These are phyloP conservation scores for Besnoitia besnoiti DNA, from an alignment of 169 alveolate species.

Conservation along the genomic window DNA sequence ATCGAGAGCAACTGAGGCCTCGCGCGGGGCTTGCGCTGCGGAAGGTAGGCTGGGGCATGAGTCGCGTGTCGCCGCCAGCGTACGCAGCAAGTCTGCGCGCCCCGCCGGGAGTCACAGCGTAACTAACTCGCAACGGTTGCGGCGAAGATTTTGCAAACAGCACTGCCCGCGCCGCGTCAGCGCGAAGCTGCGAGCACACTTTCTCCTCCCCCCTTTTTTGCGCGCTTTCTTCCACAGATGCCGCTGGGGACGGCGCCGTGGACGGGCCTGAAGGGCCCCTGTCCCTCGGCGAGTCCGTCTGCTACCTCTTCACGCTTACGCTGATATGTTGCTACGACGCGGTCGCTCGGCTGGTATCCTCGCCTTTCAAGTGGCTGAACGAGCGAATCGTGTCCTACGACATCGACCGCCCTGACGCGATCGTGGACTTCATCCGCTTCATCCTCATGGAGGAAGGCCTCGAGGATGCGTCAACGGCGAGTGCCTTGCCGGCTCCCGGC, in stretches of 20 bases:
- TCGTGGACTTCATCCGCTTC: slow-evolving; percentile 1
- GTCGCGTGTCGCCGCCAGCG: no score
- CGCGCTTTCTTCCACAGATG: neutral
- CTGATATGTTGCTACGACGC: neutral
- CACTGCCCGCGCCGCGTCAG: neutral
- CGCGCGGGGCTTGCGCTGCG: no score
- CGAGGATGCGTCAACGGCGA: neutral
- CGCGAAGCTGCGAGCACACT: neutral
- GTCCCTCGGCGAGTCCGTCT: slow-evolving; percentile 11
- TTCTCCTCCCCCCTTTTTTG: neutral
- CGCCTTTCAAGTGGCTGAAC: neutral
- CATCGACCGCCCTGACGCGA: slow-evolving; percentile 15
- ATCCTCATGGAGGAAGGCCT: neutral
- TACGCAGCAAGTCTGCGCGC: no score
- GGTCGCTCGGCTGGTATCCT: neutral
- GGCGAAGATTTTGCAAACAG: neutral
- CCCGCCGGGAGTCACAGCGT: no score
- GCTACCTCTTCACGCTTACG: neutral
- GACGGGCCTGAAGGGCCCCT: neutral
- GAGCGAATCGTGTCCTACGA: neutral
- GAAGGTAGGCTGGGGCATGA: no score
- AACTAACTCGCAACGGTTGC: no score
- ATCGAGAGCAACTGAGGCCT: no score
- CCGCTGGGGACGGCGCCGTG: neutral
- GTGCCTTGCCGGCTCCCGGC: neutral